These are phyloP conservation scores for Mucor ambiguus DNA, from an alignment of 371 early-diverging fungal genomes.

Conservation along the genomic window DNA sequence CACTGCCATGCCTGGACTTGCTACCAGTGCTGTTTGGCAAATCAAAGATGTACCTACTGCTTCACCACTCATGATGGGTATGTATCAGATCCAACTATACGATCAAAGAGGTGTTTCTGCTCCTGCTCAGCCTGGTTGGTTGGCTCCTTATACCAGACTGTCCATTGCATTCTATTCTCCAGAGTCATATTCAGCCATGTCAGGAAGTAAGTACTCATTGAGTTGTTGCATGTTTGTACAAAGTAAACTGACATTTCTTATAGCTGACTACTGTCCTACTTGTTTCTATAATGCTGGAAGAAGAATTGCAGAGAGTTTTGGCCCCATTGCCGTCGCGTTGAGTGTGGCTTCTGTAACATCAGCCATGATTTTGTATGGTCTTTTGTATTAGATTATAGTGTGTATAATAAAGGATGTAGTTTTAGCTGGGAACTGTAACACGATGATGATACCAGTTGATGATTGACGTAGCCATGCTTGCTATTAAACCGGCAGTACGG, in stretches of 20 bases:
- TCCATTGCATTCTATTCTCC: constrained; percentile 49
- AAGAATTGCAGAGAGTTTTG: constrained; percentile 27
- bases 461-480: too few species aligned
- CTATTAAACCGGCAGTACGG: too few species aligned
- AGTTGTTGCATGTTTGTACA: background rate
- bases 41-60: constrained; percentile 40
- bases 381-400: constrained; percentile 14
- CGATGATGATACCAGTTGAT: too few species aligned
- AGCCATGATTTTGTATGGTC: constrained; percentile 36
- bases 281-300: constrained; percentile 47
- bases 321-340: constrained; percentile 36
- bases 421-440: too few species aligned
- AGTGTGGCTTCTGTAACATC: constrained; percentile 44
- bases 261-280: constrained; percentile 45
- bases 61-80: constrained; percentile 48
- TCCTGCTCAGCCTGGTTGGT: constrained; percentile 39
- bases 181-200: constrained; percentile 31
- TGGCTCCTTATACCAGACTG: constrained; percentile 33
- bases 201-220: constrained; percentile 29
- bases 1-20: constrained; percentile 35
- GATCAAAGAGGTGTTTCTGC: constrained; percentile 53
- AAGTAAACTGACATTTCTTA: background rate
- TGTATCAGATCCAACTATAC: constrained; percentile 46
- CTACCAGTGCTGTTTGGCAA: constrained; percentile 51
- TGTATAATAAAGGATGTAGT: background rate